Evolutionary conservation across 2,329 filamentous ascomycete species (phyloP), one percentile per base, ranked within the genome.

Genomic region (Pseudogymnoascus destructans): DNA sequence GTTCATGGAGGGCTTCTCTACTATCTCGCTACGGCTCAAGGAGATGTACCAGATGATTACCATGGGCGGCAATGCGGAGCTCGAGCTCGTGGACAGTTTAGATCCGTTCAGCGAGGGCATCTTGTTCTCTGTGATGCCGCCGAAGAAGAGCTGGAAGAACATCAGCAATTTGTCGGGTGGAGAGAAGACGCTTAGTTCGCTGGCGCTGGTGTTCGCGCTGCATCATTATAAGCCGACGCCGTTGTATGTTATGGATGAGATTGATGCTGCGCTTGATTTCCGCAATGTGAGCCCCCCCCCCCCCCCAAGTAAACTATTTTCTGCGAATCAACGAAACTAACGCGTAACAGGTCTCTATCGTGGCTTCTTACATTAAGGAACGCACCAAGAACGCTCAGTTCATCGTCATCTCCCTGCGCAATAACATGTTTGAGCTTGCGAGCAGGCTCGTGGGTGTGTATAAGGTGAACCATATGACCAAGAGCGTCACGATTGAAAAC

Each of bases 21-120:
- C 83, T 62, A 98, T 98, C 71, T 97, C 92, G 1, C 78, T 96
- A 21, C 87, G 92, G 0, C 78, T 98, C 49, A 98, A 98, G 76
- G 93, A 98, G 69, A 98, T 98, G 93, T 98, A 98, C 74, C 93
- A 98, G 71, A 96, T 98, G 91, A 98, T 98, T 70, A 98, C 93
- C 19, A 97, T 98, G 90, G 93, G 93, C 61, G 93, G 93, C 59
- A 98, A 98, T 67, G 93, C 93, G 0, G 93, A 98, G 74, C 81
- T 98, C 10, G 95, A 98, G 72, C 83, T 98, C 21, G 93, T 98
- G 38, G 93, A 98, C 74, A 92, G 86, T 15, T 77, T 98, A 2
- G 95, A 98, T 70, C 93, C 93, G 0, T 98, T 98, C 76, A 90
- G 87, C 5, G 93, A 98, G 72, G 93, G 93, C 23, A 97, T 98